Evolutionary conservation across 2,329 filamentous ascomycete genomes (phyloP).

Genomic region (Shiraia bambusicola): DNA sequence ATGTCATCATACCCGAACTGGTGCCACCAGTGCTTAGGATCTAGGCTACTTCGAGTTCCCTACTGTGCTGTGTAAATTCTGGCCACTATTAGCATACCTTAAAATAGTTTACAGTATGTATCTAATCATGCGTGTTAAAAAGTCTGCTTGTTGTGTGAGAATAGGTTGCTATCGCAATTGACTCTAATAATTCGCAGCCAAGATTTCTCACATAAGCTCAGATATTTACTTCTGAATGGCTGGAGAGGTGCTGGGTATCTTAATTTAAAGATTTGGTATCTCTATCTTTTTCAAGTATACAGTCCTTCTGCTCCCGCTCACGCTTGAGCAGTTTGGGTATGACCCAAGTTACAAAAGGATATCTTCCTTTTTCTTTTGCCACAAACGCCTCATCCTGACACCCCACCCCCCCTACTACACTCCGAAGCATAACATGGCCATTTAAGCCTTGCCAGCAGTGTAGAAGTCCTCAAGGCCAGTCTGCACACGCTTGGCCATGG

Average conservation of each 20-base stretch:
- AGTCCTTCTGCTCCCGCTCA: slow-evolving; percentile 1
- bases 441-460: slow-evolving; percentile 72
- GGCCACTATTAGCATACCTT: neutral
- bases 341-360: slow-evolving; percentile 2
- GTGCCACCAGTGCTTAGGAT: too few species aligned
- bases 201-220: too few species aligned
- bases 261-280: neutral
- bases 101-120: neutral
- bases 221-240: too few species aligned
- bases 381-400: slow-evolving; percentile 15
- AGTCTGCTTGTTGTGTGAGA: too few species aligned
- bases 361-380: slow-evolving; percentile 8
- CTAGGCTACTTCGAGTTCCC: slow-evolving; percentile 2
- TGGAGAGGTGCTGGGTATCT: too few species aligned
- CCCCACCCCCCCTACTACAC: neutral
- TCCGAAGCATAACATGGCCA: neutral
- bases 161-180: too few species aligned
- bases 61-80: neutral
- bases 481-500: slow-evolving; percentile 74
- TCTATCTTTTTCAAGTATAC: slow-evolving; percentile 4
- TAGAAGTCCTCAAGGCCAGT: slow-evolving; percentile 92
- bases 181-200: too few species aligned
- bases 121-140: neutral
- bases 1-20: slow-evolving; percentile 8
- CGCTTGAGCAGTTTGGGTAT: neutral